phyloP scores from a whole-genome alignment of 2,329 filamentous ascomycete genomes.

The Colletotrichum sp. region DNA sequence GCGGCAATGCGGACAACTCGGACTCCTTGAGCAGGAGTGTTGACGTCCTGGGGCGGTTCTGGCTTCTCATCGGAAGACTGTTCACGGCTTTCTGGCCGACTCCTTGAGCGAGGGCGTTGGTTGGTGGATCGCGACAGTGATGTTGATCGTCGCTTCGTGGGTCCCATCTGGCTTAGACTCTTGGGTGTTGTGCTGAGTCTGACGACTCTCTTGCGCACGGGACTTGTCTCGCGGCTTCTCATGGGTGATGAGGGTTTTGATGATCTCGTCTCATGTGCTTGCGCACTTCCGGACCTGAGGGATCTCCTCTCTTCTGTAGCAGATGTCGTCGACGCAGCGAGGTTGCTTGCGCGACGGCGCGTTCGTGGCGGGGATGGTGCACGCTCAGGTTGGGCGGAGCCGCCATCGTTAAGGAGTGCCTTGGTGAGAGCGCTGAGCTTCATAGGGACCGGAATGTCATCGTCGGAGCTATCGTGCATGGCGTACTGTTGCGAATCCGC shows the following conservation, averaged over 20 bases:
- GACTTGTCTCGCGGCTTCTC: slow-evolving; percentile 55
- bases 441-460: slow-evolving; percentile 89
- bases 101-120: slow-evolving; percentile 34
- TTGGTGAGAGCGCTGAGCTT: slow-evolving; percentile 94
- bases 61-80: slow-evolving; percentile 44
- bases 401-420: slow-evolving; percentile 74
- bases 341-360: slow-evolving; percentile 53
- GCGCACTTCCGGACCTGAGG: slow-evolving; percentile 53
- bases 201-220: slow-evolving; percentile 61
- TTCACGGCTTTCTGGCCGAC: slow-evolving; percentile 46
- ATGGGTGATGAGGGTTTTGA: slow-evolving; percentile 45
- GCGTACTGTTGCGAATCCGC: slow-evolving; percentile 50
- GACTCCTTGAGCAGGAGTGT: slow-evolving; percentile 57
- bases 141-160: slow-evolving; percentile 53
- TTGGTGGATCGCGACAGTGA: slow-evolving; percentile 46
- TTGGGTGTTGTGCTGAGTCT: slow-evolving; percentile 58
- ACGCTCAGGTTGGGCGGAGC: slow-evolving; percentile 49
- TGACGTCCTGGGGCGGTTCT: slow-evolving; percentile 45
- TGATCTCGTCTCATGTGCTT: slow-evolving; percentile 38
- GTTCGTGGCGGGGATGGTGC: slow-evolving; percentile 51
- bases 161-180: slow-evolving; percentile 43
- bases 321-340: slow-evolving; percentile 49
- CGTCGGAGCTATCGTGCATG: slow-evolving; percentile 89
- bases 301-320: slow-evolving; percentile 48
- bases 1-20: slow-evolving; percentile 61